Percentiles rank a stretch among this genome's conserved stretches.
Evolutionary conservation across 2,329 filamentous ascomycete genomes (phyloP).

Genomic region (Botrytis tulipae): DNA sequence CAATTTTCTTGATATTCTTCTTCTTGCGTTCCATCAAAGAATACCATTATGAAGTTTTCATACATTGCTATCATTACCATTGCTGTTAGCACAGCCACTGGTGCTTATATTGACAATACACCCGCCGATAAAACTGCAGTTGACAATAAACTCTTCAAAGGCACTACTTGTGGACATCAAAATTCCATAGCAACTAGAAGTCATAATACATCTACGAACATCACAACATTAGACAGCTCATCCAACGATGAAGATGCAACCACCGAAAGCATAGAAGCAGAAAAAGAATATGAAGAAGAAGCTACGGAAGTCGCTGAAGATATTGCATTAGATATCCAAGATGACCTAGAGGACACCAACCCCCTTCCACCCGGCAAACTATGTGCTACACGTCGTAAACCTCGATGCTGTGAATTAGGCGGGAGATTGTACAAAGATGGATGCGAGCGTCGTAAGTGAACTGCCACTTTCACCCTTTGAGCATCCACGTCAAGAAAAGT

Average conservation of each 20-base stretch:
- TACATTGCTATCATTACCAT: background rate
- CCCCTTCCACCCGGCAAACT: background rate
- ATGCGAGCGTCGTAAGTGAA: constrained; percentile 3
- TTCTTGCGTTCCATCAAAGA: background rate
- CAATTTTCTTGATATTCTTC: background rate
- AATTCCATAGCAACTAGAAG: too few species aligned
- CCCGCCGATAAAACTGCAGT: background rate
- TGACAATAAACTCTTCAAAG: background rate
- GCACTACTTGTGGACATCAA: background rate
- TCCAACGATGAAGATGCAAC: background rate
- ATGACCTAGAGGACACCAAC: background rate
- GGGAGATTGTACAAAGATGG: background rate
- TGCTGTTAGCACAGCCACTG: background rate
- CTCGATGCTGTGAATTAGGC: constrained; percentile 2
- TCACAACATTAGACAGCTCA: background rate
- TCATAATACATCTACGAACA: background rate
- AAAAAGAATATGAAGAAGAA: background rate
- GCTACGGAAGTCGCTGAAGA: background rate
- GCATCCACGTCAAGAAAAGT: background rate
- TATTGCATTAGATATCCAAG: background rate
- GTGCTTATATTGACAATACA: background rate
- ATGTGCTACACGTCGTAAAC: background rate
- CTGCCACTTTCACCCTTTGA: background rate
- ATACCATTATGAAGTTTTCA: background rate
- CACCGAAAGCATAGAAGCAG: background rate